Evolutionary conservation across 192 early-diverging fungal genomes (phyloP), one percentile per base, ranked within the genome.

Genomic region (Kappamyces sp.): DNA sequence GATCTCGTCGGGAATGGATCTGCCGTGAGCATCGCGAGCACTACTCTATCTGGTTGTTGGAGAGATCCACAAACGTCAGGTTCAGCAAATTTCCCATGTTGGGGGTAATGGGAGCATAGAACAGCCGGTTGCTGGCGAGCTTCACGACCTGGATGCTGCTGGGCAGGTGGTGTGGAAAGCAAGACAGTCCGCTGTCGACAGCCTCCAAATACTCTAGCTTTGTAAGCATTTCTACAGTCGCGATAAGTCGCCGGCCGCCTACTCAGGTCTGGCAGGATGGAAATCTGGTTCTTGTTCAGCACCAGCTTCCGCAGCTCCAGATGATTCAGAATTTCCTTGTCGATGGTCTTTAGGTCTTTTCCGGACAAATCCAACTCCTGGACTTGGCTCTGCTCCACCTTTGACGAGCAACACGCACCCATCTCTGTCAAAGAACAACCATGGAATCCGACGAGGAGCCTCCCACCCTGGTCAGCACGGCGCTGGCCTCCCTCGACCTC

Each of bases 61-160:
- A 57, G 7, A 75, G 46, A 36, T 75, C 67, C 48, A 75, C 45
- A 9, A 33, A 22, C 4, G n/a, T 12, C 2, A 75, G 48, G 48
- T 73, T 69, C 7, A 32, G 40, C n/a, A 75, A 60, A 15, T 74
- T 62, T 8, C 67, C 67, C 40, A 75, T 75, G 35, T 66, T 69
- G 5, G 74, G 70, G n/a, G 74, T 61, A 61, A 77, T 76, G 12
- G 70, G 67, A 4, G 64, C 69, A 46, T 67, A 76, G 59, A 77
- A 77, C 2, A 77, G 64, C 29, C 75, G 49, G 50, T 77, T 77
- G 47, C 71, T 54, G n/a, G 75, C 75, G 40, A 71, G 32, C 35
- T 73, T 51, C 40, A 67, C 67, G 14, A 63, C 51, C 22, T 22
- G 22, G 31, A 77, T 36, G 22, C 54, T 47, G 8, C 42, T 54